Evolutionary conservation across 163 green algal genomes (phyloP), one percentile per base, ranked within the genome.

Genomic region (Chlorella variabilis): DNA sequence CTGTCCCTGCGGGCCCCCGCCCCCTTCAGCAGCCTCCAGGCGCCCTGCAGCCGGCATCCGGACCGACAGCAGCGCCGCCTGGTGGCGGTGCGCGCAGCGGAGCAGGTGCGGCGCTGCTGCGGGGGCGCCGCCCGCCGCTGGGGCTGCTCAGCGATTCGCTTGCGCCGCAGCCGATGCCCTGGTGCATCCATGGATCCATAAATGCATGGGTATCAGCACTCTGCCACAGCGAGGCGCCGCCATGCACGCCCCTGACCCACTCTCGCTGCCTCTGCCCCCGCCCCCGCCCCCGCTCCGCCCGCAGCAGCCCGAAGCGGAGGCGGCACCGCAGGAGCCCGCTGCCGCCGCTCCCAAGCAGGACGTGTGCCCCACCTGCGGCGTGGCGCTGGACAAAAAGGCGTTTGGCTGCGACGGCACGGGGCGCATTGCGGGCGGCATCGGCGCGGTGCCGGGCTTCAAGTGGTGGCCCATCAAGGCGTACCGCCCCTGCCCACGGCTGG

Each of bases 381-480:
- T 92, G 11, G 71, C 86, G 21, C 81, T 90, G 23, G 79, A 77
- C 49, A 87, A 90, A 49, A 86, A 80, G 54, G 80, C 87, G 3
- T 84, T 80, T 51, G 91, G 80, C 31, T 97, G 94, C 77, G 90
- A 97, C 56, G 87, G 87, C n/a, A 75, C 92, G 69, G 94, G 93
- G n/a, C 85, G 94, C 18, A 88, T 96, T 6, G 88, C 92, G 1
- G 94, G 94, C 39, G 94, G 94, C 34, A 81, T 98, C 36, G 94
- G 87, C 1, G 89, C 93, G 0, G 66, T 97, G 17, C 90, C 91
- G 3, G 88, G 91, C 41, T 95, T 98, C 75, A 87, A 90, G 2
- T 98, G 94, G 94, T 98, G 92, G 89, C 94, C 94, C 8, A 97
- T 98, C 82, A 98, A 98, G 89, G 94, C 93, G 2, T 98, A 98